Conservation (phyloP, 2,329 filamentous ascomycete species). For the Nigrospora oryzae region DNA sequence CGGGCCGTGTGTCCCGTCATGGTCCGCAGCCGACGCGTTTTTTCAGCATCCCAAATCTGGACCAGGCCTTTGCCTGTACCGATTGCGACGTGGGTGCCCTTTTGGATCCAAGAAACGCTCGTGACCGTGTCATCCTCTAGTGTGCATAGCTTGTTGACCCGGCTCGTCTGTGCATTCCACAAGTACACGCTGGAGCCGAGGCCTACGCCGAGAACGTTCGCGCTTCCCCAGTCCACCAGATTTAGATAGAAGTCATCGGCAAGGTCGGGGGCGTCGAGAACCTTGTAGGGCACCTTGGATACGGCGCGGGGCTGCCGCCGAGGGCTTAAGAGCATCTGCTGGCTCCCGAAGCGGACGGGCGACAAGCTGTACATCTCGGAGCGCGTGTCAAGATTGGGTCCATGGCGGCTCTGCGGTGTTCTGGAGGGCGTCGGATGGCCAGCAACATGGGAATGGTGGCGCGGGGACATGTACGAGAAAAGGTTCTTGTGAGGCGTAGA, state of each 20-base stretch:
- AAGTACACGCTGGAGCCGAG: conserved; percentile 92
- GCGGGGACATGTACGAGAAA: conserved; percentile 80
- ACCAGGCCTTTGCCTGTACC: conserved; percentile 91
- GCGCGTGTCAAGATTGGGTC: conserved; percentile 78
- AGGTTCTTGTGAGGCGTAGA: conserved; percentile 97
- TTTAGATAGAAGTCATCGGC: conserved; percentile 98
- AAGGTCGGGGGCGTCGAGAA: conserved; percentile 89
- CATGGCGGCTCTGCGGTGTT: conserved; percentile 81
- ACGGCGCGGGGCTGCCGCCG: conserved; percentile 82
- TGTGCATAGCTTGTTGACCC: conserved; percentile 90
- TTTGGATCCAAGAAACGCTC: conserved; percentile 96
- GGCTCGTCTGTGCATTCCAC: conserved; percentile 90
- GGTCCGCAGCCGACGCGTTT: conserved; percentile 74
- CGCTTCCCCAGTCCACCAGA: conserved; percentile 93
- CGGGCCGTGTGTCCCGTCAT: conserved; percentile 96
- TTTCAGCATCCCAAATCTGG: conserved; percentile 95
- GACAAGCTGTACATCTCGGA: conserved; percentile 95
- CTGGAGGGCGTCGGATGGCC: conserved; percentile 84
- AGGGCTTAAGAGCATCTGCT: conserved; percentile 86
- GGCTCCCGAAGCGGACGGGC: conserved; percentile 85
- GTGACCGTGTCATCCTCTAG: conserved; percentile 90
- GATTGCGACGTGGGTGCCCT: conserved; percentile 91
- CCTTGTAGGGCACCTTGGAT: conserved; percentile 95
- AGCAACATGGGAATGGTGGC: conserved; percentile 58
- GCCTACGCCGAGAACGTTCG: conserved; percentile 88